Evolutionary conservation across 192 early-diverging fungal genomes (phyloP), one percentile per base, ranked within the genome.

Genomic region (Linnemannia zychae): DNA sequence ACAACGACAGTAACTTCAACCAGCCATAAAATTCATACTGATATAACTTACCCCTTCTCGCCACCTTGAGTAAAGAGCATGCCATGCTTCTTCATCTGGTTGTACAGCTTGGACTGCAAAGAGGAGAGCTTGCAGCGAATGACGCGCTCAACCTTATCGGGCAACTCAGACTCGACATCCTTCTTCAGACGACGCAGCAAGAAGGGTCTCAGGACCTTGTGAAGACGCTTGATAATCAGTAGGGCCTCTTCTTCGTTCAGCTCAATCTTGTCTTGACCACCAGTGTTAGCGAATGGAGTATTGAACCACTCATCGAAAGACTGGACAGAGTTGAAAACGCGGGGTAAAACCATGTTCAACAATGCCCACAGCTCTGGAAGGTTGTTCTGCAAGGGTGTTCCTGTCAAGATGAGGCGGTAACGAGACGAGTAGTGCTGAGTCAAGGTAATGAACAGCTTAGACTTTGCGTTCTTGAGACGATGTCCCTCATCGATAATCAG

Each of bases 221-320:
- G 99, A 72, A 99, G 90, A 82, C 99, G 95, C 81, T 94, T 92
- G 84, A 99, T 99, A 78, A 99, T 95, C 78, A 99, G 92, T 44
- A 99, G 91, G 60, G 95, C 92, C 88, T 99, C 99, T 95, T 99
- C 99, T 94, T 99, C 99, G 90, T 96, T 99, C 22, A 99, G 92
- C 71, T 93, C 96, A 65, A 98, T 95, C 67, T 94, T 95, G 73
- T 97, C 97, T 75, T 98, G 94, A 37, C 95, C 95, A 73, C 92
- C 94, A 40, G 92, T 87, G 53, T 89, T 93, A 22, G 94, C 90
- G 79, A 99, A 99, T 13, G 98, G 98, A 16, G 97, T 95, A 82
- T 97, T 98, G 93, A 99, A 99, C 98, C 98, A 99, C 80, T 99
- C 98, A 84, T 99, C 99, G 89, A 99, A 99, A 50, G 94, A 96